Evolutionary conservation across 345 rosid species (phyloP).

Genomic region (Orychophragmus violaceus): DNA sequence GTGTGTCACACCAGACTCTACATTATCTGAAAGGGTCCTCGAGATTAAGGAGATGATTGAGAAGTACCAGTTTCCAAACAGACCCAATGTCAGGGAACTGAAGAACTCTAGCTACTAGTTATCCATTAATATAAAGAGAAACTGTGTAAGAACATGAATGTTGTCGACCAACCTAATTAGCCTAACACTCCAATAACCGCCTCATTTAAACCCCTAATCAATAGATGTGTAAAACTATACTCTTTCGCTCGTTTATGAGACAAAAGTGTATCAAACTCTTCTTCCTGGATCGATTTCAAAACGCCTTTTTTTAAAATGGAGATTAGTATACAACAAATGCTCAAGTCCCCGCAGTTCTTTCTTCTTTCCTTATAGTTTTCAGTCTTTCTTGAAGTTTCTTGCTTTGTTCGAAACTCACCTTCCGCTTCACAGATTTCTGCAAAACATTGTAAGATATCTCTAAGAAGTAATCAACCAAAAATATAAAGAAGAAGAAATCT

Average conservation of each 20-base stretch:
- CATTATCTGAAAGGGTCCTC: not conserved
- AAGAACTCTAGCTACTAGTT: not conserved
- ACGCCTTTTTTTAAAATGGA: not conserved
- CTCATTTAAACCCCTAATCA: not conserved
- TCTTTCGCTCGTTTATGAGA: not conserved
- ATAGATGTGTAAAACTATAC: not conserved
- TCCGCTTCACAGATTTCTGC: constrained; percentile 88
- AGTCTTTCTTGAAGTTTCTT: constrained; percentile 51
- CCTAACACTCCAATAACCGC: not conserved
- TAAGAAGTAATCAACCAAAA: not conserved
- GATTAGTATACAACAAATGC: not conserved
- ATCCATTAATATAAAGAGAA: not conserved
- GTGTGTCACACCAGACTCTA: not conserved
- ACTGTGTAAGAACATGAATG: not conserved
- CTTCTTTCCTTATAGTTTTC: constrained; percentile 45
- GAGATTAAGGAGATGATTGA: not conserved
- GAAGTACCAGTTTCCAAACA: not conserved
- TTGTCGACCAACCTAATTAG: not conserved
- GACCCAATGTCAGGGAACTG: not conserved
- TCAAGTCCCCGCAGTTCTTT: constrained; percentile 38
- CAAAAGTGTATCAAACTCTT: not conserved
- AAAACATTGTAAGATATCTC: not conserved
- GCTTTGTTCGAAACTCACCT: constrained; percentile 67
- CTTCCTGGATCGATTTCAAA: not conserved
- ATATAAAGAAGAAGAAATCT: not conserved